A percentile compares a stretch with the other conserved stretches of the same genome.
phyloP scores from a whole-genome alignment of 352 stramenopile genomes.

The Phytopythium sindhum region DNA sequence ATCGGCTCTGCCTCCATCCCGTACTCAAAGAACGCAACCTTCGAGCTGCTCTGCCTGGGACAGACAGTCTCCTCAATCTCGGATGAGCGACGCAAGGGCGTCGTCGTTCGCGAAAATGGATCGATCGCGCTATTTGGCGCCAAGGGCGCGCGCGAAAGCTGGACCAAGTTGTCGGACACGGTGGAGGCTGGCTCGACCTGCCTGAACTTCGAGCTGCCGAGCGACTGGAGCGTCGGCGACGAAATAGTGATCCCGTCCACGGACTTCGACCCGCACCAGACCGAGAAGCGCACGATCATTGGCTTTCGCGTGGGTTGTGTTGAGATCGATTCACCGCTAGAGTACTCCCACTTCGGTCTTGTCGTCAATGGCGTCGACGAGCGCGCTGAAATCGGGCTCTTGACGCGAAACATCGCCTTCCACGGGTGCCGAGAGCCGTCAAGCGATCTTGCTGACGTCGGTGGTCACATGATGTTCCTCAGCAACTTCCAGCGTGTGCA shows the following conservation, averaged over 20 bases:
- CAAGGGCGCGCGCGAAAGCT: slow-evolving; percentile 25
- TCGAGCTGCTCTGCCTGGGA: slow-evolving; percentile 30
- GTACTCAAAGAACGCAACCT: slow-evolving; percentile 29
- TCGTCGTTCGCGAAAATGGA: slow-evolving; percentile 31
- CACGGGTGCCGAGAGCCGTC: slow-evolving; percentile 27
- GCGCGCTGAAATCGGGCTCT: slow-evolving; percentile 53
- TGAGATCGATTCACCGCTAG: slow-evolving; percentile 22
- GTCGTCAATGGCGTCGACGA: slow-evolving; percentile 44
- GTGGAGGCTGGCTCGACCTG: slow-evolving; percentile 16
- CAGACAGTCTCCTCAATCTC: slow-evolving; percentile 3
- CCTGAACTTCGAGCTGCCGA: slow-evolving; percentile 19
- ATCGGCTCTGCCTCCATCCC: slow-evolving; percentile 24
- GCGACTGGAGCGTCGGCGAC: slow-evolving; percentile 34
- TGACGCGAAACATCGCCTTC: slow-evolving; percentile 58
- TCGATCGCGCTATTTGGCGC: slow-evolving; percentile 26
- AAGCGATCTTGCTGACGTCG: slow-evolving; percentile 14
- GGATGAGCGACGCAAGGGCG: slow-evolving; percentile 33
- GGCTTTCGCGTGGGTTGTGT: slow-evolving; percentile 16
- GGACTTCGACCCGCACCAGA: slow-evolving; percentile 35
- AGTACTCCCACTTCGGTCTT: slow-evolving; percentile 35
- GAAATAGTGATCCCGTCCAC: slow-evolving; percentile 38
- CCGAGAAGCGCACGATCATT: slow-evolving; percentile 33
- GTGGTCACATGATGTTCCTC: slow-evolving; percentile 44
- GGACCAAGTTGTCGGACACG: slow-evolving; percentile 26
- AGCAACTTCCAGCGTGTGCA: slow-evolving; percentile 26